Evolutionary conservation across 2,329 filamentous ascomycete genomes (phyloP).

Genomic region (Botrytis deweyae): DNA sequence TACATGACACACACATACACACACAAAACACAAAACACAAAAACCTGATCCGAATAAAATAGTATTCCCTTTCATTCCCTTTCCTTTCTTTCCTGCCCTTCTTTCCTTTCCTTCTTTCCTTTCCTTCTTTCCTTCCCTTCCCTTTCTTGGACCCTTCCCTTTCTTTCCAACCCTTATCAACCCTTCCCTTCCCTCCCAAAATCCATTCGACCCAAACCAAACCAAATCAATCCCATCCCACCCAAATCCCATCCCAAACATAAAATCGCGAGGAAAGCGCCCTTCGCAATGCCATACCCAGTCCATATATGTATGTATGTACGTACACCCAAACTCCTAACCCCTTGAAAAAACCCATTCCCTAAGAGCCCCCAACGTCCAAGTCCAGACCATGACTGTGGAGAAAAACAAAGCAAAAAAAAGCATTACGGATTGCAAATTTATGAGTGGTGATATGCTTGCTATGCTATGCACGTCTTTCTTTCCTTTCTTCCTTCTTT

Average conservation of each 20-base stretch:
- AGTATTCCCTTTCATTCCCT: not conserved
- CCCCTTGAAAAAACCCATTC: not conserved
- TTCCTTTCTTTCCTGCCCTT: not conserved
- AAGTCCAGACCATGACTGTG: not conserved
- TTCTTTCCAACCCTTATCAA: not conserved
- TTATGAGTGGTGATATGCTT: slow-evolving; percentile 9
- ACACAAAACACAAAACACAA: not conserved
- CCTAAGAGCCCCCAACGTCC: not conserved
- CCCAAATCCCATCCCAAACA: not conserved
- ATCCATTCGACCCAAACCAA: too few relatives aligned
- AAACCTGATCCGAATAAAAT: not conserved
- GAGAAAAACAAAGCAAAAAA: not conserved
- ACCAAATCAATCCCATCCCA: too few relatives aligned
- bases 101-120: too few relatives aligned
- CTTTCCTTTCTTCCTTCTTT: not conserved
- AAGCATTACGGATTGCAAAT: not conserved
- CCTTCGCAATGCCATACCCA: not conserved
- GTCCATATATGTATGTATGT: too few relatives aligned
- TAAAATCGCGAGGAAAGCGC: not conserved
- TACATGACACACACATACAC: not conserved
- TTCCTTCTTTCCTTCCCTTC: not conserved
- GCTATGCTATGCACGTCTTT: not conserved
- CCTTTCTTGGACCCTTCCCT: not conserved
- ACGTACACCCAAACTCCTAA: too few relatives aligned
- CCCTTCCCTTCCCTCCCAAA: too few relatives aligned